phyloP scores from a whole-genome alignment of 176 grass and related monocot genomes.

The Typha latifolia region DNA sequence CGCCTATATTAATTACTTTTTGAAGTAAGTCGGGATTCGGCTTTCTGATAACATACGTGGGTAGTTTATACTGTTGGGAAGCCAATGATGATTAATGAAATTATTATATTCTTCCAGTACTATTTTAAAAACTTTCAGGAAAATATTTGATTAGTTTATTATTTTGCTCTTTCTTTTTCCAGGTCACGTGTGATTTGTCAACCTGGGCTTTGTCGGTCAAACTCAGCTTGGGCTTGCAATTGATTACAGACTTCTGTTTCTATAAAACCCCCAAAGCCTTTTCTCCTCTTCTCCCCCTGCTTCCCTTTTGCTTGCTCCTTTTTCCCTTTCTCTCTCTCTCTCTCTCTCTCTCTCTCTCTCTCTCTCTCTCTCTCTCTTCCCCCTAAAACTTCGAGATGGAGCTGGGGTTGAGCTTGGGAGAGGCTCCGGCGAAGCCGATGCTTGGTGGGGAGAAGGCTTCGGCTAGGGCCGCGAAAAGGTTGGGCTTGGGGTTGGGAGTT shows the following conservation, averaged over 20 bases:
- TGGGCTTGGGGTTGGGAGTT: neutral
- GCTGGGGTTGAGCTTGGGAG: neutral
- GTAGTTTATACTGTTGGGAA: neutral
- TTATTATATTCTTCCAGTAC: neutral
- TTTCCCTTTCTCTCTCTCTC: neutral
- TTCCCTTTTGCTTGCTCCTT: neutral
- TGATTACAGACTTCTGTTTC: neutral
- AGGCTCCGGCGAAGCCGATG: neutral
- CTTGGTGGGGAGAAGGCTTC: too few species aligned
- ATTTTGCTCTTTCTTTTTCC: constrained; percentile 1
- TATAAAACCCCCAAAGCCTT: neutral
- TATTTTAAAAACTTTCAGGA: neutral
- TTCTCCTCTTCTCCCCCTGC: neutral
- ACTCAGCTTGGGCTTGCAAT: neutral
- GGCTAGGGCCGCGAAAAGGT: too few species aligned
- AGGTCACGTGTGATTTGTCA: constrained; percentile 3
- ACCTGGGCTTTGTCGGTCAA: neutral
- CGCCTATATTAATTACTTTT: neutral
- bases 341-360: neutral
- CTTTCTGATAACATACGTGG: neutral
- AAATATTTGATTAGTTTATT: neutral
- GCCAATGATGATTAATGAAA: neutral
- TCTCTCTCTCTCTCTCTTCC: neutral
- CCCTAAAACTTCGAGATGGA: neutral
- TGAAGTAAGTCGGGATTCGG: neutral